Evolutionary conservation across 306 rosid species (phyloP), one percentile per base, ranked within the genome.

Genomic region (Medicago ruthenica): DNA sequence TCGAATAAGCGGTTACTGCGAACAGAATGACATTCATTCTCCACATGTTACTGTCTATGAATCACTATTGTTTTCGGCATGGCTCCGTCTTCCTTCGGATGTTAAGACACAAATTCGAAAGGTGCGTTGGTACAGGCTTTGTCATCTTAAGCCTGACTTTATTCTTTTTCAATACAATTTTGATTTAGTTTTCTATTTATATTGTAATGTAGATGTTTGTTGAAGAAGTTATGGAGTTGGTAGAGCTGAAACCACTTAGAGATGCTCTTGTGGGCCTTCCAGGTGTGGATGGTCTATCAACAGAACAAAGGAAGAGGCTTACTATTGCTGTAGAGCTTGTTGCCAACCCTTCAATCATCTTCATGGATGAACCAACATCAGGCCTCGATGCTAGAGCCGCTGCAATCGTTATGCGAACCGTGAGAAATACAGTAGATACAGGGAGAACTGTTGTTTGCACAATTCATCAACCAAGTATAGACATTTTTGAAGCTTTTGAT

Each of bases 311-410:
- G 17, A 86, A 88, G 73, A 70, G 92, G 59, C 84, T 88, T 18
- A 88, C 90, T 13, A 86, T 84, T 51, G 87, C 87, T 5, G 88
- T 86, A 7, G 92, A 88, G 73, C 75, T 88, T 47, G 92, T 86
- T 71, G 75, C 83, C 55, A 79, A 79, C 34, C 86, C 83, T 70
- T 83, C 86, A 22, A 83, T 83, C 66, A 79, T 83, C 34, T 83
- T 83, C 75, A 83, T 80, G 87, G 84, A 80, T 80, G 87, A 84
- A 51, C 84, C 82, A 58, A 80, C 87, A 7, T 80, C 87, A 18
- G 82, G 87, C 16, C 81, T 84, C 50, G 84, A 84, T 72, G 84
- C 82, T 15, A 76, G 84, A 76, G 84, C 87, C 17, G 84, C 74
- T 31, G 82, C 82, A 40, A 76, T 84, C 9, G 82, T 80, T 8